Evolutionary conservation across 352 stramenopile genomes (phyloP), one percentile per base, ranked within the genome.

Genomic region (Elongisporangium senticosum): DNA sequence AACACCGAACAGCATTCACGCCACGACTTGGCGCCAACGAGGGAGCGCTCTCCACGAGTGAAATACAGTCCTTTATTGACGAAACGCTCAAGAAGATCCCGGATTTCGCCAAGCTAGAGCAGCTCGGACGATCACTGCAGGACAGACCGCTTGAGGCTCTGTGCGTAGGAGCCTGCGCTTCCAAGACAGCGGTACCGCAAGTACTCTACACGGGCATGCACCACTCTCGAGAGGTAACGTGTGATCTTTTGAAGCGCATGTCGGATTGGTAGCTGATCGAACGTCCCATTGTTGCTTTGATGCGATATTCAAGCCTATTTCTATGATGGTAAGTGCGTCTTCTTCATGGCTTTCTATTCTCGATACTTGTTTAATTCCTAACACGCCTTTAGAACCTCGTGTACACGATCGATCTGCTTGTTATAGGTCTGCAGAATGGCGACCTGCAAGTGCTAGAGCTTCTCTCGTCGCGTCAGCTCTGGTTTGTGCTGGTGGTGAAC

Each of bases 401-500:
- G 3, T 93, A 92, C 55, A 92, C 81, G 24, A 88, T 95, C 64
- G 83, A 93, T 56, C 66, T 90, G 37, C 70, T 95, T 14, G 75
- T 72, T 1, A 64, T 68, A 10, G 81, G 88, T 55, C 63, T 91
- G 24, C 51, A 59, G 0, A 87, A 90, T 55, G 78, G 80, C 21
- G 74, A 87, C 20, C 37, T 83, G 19, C 72, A 81, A 19, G 74
- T 74, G 20, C 51, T 83, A 1, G 58, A 83, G 23, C 58, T 95
- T 8, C 62, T 95, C 4, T 68, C 73, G 0, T 79, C 83, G 2
- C 79, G 83, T 1, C 83, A 95, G 55, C 63, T 95, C 17, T 95
- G 86, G 86, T 95, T 95, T 56, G 70, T 95, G 10, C 56, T 89
- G 5, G 67, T 95, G 24, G 86, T 95, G 15, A 95, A 95, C 43